Evolutionary conservation across 2,329 filamentous ascomycete genomes (phyloP).

Genomic region (Laburnicola sp.): DNA sequence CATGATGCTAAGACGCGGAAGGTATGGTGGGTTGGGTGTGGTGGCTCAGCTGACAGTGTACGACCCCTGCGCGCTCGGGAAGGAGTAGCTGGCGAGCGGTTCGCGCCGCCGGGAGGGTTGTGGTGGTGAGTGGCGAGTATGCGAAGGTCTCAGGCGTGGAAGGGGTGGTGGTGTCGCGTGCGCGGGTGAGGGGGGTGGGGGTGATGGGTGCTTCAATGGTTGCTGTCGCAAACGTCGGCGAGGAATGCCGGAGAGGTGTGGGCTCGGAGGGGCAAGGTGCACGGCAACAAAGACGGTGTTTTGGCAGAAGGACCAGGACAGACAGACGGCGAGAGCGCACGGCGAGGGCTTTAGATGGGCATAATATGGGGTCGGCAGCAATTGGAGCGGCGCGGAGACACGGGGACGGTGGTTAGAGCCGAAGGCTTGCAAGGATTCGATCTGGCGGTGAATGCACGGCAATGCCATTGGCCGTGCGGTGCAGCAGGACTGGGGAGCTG

Average conservation of each 20-base stretch:
- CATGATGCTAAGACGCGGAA: constrained; percentile 32
- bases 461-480: not conserved
- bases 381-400: constrained; percentile 25
- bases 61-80: constrained; percentile 26
- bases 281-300: not conserved
- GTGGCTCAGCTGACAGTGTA: constrained; percentile 42
- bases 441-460: constrained; percentile 8
- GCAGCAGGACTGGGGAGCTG: not conserved
- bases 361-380: constrained; percentile 22
- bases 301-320: constrained; percentile 1
- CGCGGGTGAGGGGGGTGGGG: constrained; percentile 13
- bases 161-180: constrained; percentile 28
- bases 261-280: not conserved
- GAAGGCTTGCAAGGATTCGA: constrained; percentile 12
- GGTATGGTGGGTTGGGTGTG: constrained; percentile 26
- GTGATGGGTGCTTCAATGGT: constrained; percentile 8
- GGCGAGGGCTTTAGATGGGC: constrained; percentile 29
- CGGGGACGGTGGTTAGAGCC: constrained; percentile 16
- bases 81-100: constrained; percentile 13
- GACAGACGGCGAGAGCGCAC: constrained; percentile 21
- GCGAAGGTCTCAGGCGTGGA: constrained; percentile 22
- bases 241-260: not conserved
- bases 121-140: constrained; percentile 36
- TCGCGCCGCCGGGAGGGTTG: constrained; percentile 19
- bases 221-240: not conserved